phyloP scores from a whole-genome alignment of 306 rosid genomes.

The Castanopsis chinensis region DNA sequence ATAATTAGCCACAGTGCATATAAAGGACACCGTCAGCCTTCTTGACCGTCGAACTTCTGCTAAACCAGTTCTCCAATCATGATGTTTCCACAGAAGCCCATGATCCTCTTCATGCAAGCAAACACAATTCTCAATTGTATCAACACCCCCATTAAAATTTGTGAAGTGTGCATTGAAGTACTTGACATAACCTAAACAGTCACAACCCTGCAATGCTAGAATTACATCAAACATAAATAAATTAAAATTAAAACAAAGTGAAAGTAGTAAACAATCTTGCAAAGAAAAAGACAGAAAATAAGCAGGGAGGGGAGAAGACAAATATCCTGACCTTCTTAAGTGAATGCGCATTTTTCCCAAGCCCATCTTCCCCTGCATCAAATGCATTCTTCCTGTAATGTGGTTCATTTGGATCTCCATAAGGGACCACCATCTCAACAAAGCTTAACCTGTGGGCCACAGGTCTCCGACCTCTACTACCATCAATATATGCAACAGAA shows the following conservation, averaged over 20 bases:
- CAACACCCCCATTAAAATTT: slow-evolving; percentile 74
- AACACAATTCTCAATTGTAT: slow-evolving; percentile 80
- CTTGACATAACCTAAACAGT: slow-evolving; percentile 74
- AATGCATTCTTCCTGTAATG: slow-evolving; percentile 84
- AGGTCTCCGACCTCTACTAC: slow-evolving; percentile 74
- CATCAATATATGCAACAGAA: slow-evolving; percentile 71
- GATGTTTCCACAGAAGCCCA: slow-evolving; percentile 85
- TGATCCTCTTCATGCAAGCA: slow-evolving; percentile 87
- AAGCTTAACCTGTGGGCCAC: slow-evolving; percentile 76
- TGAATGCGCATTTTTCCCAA: slow-evolving; percentile 82
- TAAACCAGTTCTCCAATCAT: slow-evolving; percentile 84
- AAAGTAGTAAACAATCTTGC: neutral
- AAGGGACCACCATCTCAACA: slow-evolving; percentile 89
- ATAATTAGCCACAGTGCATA: slow-evolving; percentile 84
- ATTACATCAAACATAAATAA: slow-evolving; percentile 14
- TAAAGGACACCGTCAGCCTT: slow-evolving; percentile 69
- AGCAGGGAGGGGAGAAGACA: neutral
- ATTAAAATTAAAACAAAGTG: slow-evolving; percentile 10
- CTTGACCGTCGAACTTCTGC: slow-evolving; percentile 83
- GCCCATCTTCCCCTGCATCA: slow-evolving; percentile 88
- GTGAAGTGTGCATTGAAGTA: slow-evolving; percentile 75
- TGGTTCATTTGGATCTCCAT: slow-evolving; percentile 87
- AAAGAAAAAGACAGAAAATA: neutral
- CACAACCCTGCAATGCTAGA: slow-evolving; percentile 63
- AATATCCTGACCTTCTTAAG: slow-evolving; percentile 61